Percentiles rank a stretch among this genome's conserved stretches.
These are phyloP conservation scores for Juglanconis sp. DNA, from an alignment of 2,329 filamentous ascomycete species.

Conservation along the genomic window DNA sequence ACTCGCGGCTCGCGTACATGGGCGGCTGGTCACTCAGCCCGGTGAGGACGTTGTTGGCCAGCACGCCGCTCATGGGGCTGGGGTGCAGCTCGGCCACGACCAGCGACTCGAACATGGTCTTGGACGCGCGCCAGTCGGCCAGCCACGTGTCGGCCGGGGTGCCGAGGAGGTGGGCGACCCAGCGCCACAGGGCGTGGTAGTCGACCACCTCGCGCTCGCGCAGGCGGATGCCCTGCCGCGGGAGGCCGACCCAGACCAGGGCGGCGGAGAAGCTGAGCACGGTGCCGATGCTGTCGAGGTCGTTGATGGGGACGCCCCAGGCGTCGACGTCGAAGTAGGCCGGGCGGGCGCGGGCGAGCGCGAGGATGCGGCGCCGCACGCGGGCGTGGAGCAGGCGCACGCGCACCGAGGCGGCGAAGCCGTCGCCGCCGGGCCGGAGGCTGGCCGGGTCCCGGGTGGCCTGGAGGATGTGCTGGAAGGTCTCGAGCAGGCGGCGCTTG, in stretches of 20 bases:
- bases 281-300: constrained; percentile 71
- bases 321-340: constrained; percentile 59
- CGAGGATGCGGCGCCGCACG: constrained; percentile 63
- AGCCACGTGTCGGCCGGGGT: constrained; percentile 59
- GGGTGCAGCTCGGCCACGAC: constrained; percentile 65
- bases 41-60: constrained; percentile 74
- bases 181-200: constrained; percentile 74
- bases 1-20: constrained; percentile 60
- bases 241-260: constrained; percentile 66
- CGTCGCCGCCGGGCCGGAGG: constrained; percentile 66
- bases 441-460: constrained; percentile 62
- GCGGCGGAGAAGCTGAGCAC: constrained; percentile 67
- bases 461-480: constrained; percentile 72
- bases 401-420: constrained; percentile 61
- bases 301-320: constrained; percentile 68
- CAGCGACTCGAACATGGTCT: constrained; percentile 64
- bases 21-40: constrained; percentile 65
- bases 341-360: constrained; percentile 51
- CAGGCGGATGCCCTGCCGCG: constrained; percentile 68
- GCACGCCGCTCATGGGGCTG: constrained; percentile 55
- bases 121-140: constrained; percentile 51
- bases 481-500: constrained; percentile 61
- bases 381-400: constrained; percentile 68
- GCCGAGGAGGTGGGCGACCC: constrained; percentile 69
- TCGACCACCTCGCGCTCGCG: constrained; percentile 60